Evolutionary conservation across 2,329 filamentous ascomycete species (phyloP).

Genomic region (Ceratocystiopsis sp.): DNA sequence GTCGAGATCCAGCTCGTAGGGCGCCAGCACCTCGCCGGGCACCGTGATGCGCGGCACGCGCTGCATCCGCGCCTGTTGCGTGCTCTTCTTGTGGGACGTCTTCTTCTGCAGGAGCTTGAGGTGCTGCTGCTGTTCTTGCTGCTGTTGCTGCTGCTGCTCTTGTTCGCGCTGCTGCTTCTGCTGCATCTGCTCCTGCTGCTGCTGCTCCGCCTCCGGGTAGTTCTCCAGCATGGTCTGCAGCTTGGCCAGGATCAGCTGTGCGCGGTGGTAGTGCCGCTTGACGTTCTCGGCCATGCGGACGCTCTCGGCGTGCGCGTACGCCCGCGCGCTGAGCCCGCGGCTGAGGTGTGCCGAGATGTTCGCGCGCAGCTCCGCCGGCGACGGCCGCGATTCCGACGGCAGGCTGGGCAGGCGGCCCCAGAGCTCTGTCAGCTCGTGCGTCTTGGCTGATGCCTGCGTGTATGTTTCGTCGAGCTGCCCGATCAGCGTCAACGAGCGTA

Average conservation of each 20-base stretch:
- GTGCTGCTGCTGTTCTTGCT: constrained; percentile 36
- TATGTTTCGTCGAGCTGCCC: constrained; percentile 45
- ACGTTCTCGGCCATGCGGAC: constrained; percentile 47
- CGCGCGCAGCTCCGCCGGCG: constrained; percentile 34
- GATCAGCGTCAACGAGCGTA: constrained; percentile 47
- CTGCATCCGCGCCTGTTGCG: constrained; percentile 10
- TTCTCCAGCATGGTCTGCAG: constrained; percentile 43
- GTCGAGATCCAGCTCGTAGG: constrained; percentile 47
- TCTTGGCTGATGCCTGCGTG: constrained; percentile 32
- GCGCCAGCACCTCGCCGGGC: constrained; percentile 47
- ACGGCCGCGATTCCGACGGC: constrained; percentile 27
- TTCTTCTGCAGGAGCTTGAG: constrained; percentile 23
- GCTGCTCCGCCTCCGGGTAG: constrained; percentile 34
- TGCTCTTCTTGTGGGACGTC: constrained; percentile 2
- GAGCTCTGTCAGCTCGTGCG: constrained; percentile 37
- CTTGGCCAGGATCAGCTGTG: constrained; percentile 40
- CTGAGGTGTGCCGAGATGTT: constrained; percentile 42
- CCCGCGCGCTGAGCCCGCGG: constrained; percentile 36
- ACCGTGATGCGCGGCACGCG: constrained; percentile 43
- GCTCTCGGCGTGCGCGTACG: constrained; percentile 44
- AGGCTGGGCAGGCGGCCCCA: constrained; percentile 40
- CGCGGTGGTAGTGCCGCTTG: constrained; percentile 42
- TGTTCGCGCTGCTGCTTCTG: constrained; percentile 34
- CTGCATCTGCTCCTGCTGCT: constrained; percentile 30
- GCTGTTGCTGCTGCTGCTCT: constrained; percentile 29